Evolutionary conservation across 2,329 filamentous ascomycete species (phyloP).

Genomic region (Colletotrichum sansevieriae): DNA sequence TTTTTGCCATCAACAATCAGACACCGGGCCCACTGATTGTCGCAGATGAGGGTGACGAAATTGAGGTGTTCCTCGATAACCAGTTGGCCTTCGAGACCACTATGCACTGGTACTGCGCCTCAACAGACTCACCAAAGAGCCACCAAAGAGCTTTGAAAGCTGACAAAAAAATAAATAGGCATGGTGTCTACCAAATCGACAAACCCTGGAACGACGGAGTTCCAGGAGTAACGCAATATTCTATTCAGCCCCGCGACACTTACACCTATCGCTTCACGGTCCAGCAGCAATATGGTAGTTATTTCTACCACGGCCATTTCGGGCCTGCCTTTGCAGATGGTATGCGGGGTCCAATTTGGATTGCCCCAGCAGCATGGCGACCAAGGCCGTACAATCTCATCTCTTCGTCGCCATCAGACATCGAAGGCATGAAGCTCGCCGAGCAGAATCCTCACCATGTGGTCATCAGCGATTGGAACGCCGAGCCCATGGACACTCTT

Average conservation of each 20-base stretch:
- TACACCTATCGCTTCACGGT: slow-evolving; percentile 33
- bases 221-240: slow-evolving; percentile 33
- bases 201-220: slow-evolving; percentile 38
- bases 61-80: slow-evolving; percentile 36
- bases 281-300: slow-evolving; percentile 33
- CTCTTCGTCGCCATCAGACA: slow-evolving; percentile 19
- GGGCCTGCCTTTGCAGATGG: slow-evolving; percentile 34
- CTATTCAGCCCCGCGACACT: slow-evolving; percentile 33
- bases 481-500: slow-evolving; percentile 32
- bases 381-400: slow-evolving; percentile 34
- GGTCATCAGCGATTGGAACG: slow-evolving; percentile 37
- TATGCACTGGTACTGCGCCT: slow-evolving; percentile 28
- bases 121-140: too few species aligned
- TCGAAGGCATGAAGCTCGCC: slow-evolving; percentile 30
- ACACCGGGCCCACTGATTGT: slow-evolving; percentile 35
- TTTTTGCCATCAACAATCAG: slow-evolving; percentile 37
- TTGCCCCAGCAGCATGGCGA: slow-evolving; percentile 30
- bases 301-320: slow-evolving; percentile 35
- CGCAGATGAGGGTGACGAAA: slow-evolving; percentile 35
- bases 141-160: too few species aligned
- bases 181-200: slow-evolving; percentile 35
- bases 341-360: slow-evolving; percentile 39
- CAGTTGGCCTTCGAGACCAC: slow-evolving; percentile 36
- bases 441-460: slow-evolving; percentile 28
- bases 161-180: slow-evolving; percentile 1